Percentiles rank a stretch among this genome's conserved stretches.
Evolutionary conservation across 495 filamentous ascomycete genomes (phyloP).

Genomic region (Bacidia gigantensis): DNA sequence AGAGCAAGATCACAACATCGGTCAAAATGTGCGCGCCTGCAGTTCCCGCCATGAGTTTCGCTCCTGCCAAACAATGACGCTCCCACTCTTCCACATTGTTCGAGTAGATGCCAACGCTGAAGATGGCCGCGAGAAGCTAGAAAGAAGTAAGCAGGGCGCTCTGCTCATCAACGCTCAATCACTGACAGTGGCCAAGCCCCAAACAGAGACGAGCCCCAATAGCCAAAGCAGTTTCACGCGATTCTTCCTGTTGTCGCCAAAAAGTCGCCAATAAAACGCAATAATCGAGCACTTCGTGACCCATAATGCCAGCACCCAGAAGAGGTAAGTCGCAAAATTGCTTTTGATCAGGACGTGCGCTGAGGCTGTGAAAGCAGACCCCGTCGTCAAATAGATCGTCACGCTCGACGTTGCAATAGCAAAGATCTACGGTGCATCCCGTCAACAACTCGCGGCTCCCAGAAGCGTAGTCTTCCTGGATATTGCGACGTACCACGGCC

Average conservation of each 20-base stretch:
- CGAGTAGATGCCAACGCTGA: slow-evolving; percentile 6
- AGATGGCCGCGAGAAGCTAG: slow-evolving; percentile 21
- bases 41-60: background rate
- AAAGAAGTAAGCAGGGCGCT: no score
- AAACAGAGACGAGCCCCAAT: slow-evolving; percentile 16
- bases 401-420: no score
- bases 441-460: no score
- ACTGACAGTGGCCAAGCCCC: background rate
- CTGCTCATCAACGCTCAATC: background rate
- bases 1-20: slow-evolving; percentile 25
- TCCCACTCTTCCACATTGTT: background rate
- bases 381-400: no score
- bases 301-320: slow-evolving; percentile 19
- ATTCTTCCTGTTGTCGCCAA: slow-evolving; percentile 10
- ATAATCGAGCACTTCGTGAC: slow-evolving; percentile 27
- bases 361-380: background rate
- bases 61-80: slow-evolving; percentile 11
- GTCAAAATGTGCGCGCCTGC: slow-evolving; percentile 16
- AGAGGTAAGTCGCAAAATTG: slow-evolving; percentile 1
- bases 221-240: slow-evolving; percentile 21
- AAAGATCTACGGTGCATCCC: no score
- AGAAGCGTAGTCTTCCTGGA: no score
- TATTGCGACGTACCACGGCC: slow-evolving; percentile 17
- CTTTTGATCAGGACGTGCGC: background rate
- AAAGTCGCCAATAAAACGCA: slow-evolving; percentile 31